These are phyloP conservation scores for Tulasnella sp. DNA, from an alignment of 768 basidiomycete genomes.

Conservation along the genomic window DNA sequence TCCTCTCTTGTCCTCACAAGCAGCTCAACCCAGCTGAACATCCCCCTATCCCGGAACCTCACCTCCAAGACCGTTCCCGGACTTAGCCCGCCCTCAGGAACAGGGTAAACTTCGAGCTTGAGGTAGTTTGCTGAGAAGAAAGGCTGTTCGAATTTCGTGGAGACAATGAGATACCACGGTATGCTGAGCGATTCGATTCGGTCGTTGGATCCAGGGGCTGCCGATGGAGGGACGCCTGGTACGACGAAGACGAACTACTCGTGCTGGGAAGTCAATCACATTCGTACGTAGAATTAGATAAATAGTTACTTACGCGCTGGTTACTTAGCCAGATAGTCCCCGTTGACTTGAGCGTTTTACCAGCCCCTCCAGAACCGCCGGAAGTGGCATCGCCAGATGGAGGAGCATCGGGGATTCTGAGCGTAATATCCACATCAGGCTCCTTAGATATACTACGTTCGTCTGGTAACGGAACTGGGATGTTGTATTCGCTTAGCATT, in stretches of 20 bases:
- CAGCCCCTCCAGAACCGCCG: constrained; percentile 9
- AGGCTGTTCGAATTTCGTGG: constrained; percentile 15
- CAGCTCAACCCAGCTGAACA: constrained; percentile 15
- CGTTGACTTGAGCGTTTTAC: background rate
- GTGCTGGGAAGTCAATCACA: background rate
- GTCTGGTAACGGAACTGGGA: constrained; percentile 9
- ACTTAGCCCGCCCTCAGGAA: constrained; percentile 12
- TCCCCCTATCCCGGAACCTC: constrained; percentile 13
- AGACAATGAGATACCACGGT: constrained; percentile 10
- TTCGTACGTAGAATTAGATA: background rate
- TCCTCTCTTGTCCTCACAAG: constrained; percentile 5
- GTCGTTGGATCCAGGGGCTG: background rate
- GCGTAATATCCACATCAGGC: background rate
- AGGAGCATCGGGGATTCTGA: constrained; percentile 8
- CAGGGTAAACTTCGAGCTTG: constrained; percentile 12
- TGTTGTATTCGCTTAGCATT: background rate
- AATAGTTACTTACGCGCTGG: background rate
- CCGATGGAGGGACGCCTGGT: background rate
- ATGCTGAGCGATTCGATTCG: constrained; percentile 14
- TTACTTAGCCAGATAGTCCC: constrained; percentile 13
- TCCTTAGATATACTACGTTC: constrained; percentile 1
- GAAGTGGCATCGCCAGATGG: background rate
- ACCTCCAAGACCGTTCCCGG: constrained; percentile 14
- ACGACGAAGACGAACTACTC: constrained; percentile 11
- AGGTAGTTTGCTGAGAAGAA: constrained; percentile 22